These are phyloP conservation scores for Cylindrotheca closterium DNA, from an alignment of 108 stramenopile species.

Conservation along the genomic window DNA sequence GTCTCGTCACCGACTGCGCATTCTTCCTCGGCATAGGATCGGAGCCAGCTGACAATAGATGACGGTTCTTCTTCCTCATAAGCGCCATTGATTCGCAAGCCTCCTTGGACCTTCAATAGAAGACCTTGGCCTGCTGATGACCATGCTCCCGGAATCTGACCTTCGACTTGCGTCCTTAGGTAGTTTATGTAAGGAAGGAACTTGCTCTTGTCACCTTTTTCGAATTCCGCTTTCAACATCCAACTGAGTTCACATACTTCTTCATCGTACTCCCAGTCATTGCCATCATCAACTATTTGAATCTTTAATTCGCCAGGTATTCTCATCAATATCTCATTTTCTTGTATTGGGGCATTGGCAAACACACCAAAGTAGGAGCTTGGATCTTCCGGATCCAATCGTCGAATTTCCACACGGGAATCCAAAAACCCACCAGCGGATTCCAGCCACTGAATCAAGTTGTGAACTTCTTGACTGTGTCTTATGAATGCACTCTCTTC, in stretches of 20 bases:
- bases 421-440: conserved; percentile 20
- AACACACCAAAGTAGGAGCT: conserved; percentile 27
- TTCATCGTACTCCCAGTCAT: neutral
- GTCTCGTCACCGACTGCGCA: too few relatives aligned
- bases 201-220: neutral
- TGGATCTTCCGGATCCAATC: conserved; percentile 9
- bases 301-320: conserved; percentile 11
- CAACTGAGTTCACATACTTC: neutral
- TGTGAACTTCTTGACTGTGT: too few relatives aligned
- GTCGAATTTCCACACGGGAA: conserved; percentile 21
- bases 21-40: too few relatives aligned
- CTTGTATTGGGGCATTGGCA: conserved; percentile 15
- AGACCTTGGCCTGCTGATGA: conserved; percentile 39
- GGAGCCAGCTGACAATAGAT: neutral
- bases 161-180: conserved; percentile 28
- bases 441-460: neutral
- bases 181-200: conserved; percentile 60
- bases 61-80: neutral
- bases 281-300: neutral
- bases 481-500: too few relatives aligned
- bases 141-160: conserved; percentile 42
- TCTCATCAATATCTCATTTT: conserved; percentile 16
- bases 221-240: neutral
- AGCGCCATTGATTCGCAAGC: neutral
- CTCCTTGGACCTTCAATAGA: conserved; percentile 26